These are phyloP conservation scores for Scenedesmus sp. DNA, from an alignment of 163 green algal species.

Conservation along the genomic window DNA sequence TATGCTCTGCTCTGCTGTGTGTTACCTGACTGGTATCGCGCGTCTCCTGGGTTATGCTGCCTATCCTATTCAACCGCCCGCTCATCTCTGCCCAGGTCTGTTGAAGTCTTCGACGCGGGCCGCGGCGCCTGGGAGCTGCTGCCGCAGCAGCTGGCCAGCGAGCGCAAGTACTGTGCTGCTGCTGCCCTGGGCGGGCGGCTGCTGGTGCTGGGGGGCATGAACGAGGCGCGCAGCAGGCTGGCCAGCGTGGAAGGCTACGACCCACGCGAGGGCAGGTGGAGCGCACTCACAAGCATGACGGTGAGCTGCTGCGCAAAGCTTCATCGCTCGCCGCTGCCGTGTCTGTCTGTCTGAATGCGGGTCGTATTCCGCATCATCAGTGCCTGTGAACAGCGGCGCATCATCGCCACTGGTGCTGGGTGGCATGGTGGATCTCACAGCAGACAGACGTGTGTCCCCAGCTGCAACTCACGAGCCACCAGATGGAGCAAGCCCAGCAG, in stretches of 20 bases:
- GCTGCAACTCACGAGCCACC: too few relatives aligned
- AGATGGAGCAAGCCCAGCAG: too few relatives aligned
- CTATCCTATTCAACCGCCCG: neutral
- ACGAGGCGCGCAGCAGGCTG: conserved; percentile 62
- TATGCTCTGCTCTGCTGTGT: too few relatives aligned
- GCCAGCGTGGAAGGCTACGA: conserved; percentile 70
- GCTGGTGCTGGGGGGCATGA: conserved; percentile 71
- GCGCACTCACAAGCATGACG: conserved; percentile 52
- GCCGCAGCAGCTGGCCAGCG: neutral
- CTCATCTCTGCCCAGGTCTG: conserved; percentile 9
- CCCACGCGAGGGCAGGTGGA: conserved; percentile 73
- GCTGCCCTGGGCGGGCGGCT: conserved; percentile 65
- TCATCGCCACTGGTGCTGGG: too few relatives aligned
- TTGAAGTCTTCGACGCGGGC: conserved; percentile 45
- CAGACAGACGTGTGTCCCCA: too few relatives aligned
- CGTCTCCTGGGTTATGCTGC: too few relatives aligned
- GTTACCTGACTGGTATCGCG: too few relatives aligned
- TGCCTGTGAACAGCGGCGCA: too few relatives aligned
- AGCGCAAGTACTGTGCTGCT: conserved; percentile 58
- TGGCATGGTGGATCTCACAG: too few relatives aligned
- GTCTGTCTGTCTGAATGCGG: too few relatives aligned
- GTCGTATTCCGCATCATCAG: too few relatives aligned
- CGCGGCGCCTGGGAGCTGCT: conserved; percentile 34
- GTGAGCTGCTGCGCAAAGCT: neutral
- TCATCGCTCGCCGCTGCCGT: neutral